phyloP scores from a whole-genome alignment of 2,329 filamentous ascomycete genomes.

The Graphilbum fragrans region DNA sequence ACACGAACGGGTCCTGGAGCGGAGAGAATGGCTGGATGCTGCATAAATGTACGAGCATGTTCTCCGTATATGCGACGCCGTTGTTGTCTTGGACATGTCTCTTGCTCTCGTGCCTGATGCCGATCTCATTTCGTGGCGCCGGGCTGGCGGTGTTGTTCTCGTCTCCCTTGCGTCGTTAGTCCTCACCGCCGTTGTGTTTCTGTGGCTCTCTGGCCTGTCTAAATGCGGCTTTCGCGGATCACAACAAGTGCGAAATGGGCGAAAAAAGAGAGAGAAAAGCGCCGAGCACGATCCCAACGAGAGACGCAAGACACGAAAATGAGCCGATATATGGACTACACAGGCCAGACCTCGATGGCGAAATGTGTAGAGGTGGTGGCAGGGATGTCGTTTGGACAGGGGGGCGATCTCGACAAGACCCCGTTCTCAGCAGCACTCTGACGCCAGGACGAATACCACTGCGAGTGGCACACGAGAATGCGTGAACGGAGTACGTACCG shows the following conservation, averaged over 20 bases:
- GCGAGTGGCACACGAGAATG: no score
- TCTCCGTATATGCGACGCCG: no score
- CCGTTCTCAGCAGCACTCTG: neutral
- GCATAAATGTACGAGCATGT: no score
- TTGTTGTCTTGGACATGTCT: no score
- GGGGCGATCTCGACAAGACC: conserved; percentile 1
- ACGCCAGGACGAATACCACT: neutral
- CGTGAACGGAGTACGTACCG: neutral
- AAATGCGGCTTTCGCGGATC: neutral
- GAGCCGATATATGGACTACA: neutral
- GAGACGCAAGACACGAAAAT: neutral
- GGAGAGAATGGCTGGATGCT: neutral
- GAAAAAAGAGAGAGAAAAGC: no score
- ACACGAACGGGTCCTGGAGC: neutral
- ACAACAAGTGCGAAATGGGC: no score
- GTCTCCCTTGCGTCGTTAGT: no score
- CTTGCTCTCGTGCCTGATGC: neutral
- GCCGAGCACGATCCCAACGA: no score
- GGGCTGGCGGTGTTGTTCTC: neutral
- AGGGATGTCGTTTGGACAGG: conserved; percentile 4
- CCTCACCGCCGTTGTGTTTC: no score
- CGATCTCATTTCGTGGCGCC: neutral
- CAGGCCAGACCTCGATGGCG: neutral
- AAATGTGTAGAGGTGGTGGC: conserved; percentile 2
- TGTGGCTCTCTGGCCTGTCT: neutral